A percentile compares a stretch with the other conserved stretches of the same genome.
Evolutionary conservation across 2,329 filamentous ascomycete genomes (phyloP).

Genomic region (Dactylellina haptotyla): DNA sequence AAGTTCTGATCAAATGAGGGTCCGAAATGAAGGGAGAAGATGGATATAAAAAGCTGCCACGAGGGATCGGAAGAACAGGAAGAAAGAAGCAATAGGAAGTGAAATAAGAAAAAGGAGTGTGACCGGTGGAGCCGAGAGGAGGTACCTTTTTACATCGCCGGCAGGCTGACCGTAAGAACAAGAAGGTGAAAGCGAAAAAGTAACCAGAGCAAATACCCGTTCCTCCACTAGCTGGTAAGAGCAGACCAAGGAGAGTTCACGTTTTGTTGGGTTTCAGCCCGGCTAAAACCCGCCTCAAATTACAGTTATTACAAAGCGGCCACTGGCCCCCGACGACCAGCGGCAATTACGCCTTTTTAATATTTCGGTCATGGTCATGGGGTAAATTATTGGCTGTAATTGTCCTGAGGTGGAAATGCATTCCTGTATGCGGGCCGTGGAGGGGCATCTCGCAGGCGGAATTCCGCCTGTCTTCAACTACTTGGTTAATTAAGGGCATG

Average conservation of each 20-base stretch:
- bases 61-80: too few relatives aligned
- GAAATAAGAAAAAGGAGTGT: background rate
- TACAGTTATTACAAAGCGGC: conserved; percentile 23
- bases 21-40: too few relatives aligned
- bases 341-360: conserved; percentile 14
- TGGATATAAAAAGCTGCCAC: too few relatives aligned
- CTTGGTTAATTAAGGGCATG: too few relatives aligned
- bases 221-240: too few relatives aligned
- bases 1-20: too few relatives aligned
- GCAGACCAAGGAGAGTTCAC: too few relatives aligned
- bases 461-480: too few relatives aligned
- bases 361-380: conserved; percentile 27
- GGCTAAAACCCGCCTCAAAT: conserved; percentile 39
- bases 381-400: conserved; percentile 36
- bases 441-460: too few relatives aligned
- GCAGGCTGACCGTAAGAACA: background rate
- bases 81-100: background rate
- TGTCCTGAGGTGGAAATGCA: background rate
- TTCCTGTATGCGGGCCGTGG: conserved; percentile 14
- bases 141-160: background rate
- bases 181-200: conserved; percentile 42
- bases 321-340: conserved; percentile 12
- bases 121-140: background rate
- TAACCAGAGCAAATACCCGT: conserved; percentile 3
- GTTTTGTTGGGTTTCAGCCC: conserved; percentile 50